phyloP scores from a whole-genome alignment of 352 stramenopile species.

The Pythium rhizo-oryzae region DNA sequence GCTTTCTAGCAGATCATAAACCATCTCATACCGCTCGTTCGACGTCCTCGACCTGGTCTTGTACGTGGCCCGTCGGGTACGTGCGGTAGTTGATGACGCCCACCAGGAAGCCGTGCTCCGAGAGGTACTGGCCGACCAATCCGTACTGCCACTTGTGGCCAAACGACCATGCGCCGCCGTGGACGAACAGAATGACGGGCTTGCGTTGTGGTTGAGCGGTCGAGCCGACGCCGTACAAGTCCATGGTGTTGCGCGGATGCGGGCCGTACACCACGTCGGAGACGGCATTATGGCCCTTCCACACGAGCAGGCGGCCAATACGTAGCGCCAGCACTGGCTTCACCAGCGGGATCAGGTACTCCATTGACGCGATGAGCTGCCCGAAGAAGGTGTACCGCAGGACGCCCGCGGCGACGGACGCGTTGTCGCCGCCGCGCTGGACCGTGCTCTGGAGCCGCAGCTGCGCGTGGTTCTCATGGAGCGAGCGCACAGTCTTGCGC shows the following conservation, averaged over 20 bases:
- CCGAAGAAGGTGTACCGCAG: constrained; percentile 51
- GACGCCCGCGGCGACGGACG: constrained; percentile 10
- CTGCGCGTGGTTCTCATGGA: constrained; percentile 31
- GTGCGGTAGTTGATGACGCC: constrained; percentile 92
- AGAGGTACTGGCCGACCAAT: constrained; percentile 62
- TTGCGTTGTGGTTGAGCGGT: constrained; percentile 9
- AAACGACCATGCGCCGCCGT: constrained; percentile 87
- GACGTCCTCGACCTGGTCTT: constrained; percentile 91
- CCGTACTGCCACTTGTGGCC: constrained; percentile 83
- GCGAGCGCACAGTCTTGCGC: constrained; percentile 28
- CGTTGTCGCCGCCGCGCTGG: constrained; percentile 1
- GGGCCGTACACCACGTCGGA: constrained; percentile 46
- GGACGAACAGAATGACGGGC: constrained; percentile 91
- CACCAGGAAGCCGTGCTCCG: constrained; percentile 67
- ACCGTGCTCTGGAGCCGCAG: constrained; percentile 26
- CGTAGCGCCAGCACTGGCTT: constrained; percentile 52
- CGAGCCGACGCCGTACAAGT: constrained; percentile 55
- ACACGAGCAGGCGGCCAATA: constrained; percentile 50
- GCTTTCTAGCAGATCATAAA: background rate
- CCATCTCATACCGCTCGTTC: constrained; percentile 56
- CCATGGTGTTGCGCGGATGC: constrained; percentile 56
- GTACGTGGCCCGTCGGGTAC: constrained; percentile 81
- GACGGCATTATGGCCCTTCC: constrained; percentile 34
- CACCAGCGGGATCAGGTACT: constrained; percentile 57
- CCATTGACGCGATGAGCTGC: constrained; percentile 53